A percentile compares a stretch with the other conserved stretches of the same genome.
Evolutionary conservation across 495 filamentous ascomycete species (phyloP).

Genomic region (Pyrenula aspistea): DNA sequence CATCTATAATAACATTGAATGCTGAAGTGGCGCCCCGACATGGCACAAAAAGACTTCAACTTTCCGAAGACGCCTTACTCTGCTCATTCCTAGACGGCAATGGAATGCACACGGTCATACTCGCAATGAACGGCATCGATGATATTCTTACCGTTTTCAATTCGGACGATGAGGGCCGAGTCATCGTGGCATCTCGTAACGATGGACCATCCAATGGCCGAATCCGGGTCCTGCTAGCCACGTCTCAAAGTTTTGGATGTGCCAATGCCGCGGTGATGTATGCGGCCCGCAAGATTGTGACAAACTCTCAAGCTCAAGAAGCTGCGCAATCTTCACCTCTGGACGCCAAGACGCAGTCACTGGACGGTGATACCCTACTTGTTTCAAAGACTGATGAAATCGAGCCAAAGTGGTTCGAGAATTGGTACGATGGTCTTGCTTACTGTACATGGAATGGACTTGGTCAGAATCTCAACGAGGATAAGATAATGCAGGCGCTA

Average conservation of each 20-base stretch:
- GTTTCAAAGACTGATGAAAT: conserved; percentile 33
- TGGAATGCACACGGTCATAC: conserved; percentile 67
- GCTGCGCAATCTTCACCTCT: conserved; percentile 1
- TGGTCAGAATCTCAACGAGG: conserved; percentile 67
- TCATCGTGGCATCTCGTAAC: conserved; percentile 59
- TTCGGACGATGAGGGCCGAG: conserved; percentile 49
- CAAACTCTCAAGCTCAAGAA: conserved; percentile 13
- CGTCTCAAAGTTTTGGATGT: conserved; percentile 62
- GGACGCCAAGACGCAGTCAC: conserved; percentile 15
- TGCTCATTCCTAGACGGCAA: conserved; percentile 66
- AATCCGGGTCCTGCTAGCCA: conserved; percentile 58
- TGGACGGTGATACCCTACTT: conserved; percentile 25
- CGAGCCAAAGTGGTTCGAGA: conserved; percentile 62
- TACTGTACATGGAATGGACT: conserved; percentile 92
- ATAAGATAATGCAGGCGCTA: conserved; percentile 66
- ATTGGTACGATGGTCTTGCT: conserved; percentile 78
- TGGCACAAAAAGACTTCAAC: conserved; percentile 48
- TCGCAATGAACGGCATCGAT: conserved; percentile 68
- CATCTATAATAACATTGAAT: no score
- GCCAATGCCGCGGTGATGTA: conserved; percentile 77
- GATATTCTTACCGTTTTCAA: conserved; percentile 61
- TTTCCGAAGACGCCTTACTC: conserved; percentile 69
- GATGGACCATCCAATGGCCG: conserved; percentile 42
- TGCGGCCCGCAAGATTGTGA: conserved; percentile 63
- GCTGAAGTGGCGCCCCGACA: conserved; percentile 75